Conservation (phyloP, 1,284 basidiomycete species). For the Tremellales sp. region DNA sequence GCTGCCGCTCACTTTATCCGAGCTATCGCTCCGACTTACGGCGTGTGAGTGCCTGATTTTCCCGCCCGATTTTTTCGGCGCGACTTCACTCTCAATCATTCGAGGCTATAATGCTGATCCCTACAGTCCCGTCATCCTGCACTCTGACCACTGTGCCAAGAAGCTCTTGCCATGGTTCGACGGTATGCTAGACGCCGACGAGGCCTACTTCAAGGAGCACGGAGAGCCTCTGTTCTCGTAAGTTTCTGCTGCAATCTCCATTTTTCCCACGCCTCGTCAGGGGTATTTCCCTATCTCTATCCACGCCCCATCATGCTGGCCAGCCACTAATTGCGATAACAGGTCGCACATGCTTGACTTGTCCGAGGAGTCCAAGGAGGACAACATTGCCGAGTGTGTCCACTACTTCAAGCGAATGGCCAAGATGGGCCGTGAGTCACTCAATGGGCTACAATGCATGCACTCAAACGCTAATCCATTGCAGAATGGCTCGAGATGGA, state of each 20-base stretch:
- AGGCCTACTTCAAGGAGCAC: conserved; percentile 87
- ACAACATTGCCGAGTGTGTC: conserved; percentile 91
- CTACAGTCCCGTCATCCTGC: conserved; percentile 87
- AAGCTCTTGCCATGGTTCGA: conserved; percentile 99
- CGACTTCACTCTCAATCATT: neutral
- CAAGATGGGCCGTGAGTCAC: conserved; percentile 61
- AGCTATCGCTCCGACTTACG: conserved; percentile 79
- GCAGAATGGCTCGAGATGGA: conserved; percentile 98
- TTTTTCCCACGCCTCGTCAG: neutral
- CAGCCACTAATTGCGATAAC: conserved; percentile 4
- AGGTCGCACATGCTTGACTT: conserved; percentile 98
- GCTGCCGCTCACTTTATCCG: conserved; percentile 93
- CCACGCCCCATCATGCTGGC: neutral
- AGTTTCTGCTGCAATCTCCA: too few species aligned
- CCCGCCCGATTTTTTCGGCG: neutral
- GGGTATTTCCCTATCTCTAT: neutral
- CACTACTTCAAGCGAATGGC: conserved; percentile 98
- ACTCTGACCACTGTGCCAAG: conserved; percentile 98
- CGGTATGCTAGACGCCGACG: conserved; percentile 94
- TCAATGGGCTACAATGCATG: neutral
- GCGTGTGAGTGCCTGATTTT: conserved; percentile 67
- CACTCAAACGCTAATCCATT: neutral
- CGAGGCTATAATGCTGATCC: conserved; percentile 2
- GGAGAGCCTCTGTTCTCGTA: conserved; percentile 86
- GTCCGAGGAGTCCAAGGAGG: conserved; percentile 94